phyloP scores from a whole-genome alignment of 208 protist species.

The Leishmania tropica region DNA sequence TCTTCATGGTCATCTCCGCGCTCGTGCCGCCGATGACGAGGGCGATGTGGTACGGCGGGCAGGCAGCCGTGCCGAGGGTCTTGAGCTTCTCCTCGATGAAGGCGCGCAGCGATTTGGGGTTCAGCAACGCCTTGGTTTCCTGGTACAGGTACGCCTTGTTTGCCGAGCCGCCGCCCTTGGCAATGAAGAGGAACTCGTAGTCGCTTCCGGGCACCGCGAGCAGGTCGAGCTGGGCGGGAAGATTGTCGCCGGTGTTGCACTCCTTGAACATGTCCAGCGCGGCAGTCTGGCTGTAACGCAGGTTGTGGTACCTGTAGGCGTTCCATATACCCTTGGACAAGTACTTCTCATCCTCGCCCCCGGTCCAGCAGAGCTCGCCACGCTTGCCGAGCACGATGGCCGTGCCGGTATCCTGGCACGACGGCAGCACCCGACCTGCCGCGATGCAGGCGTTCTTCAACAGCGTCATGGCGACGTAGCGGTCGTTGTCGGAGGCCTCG shows the following conservation, averaged over 20 bases:
- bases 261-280: conserved; percentile 98
- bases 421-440: conserved; percentile 85
- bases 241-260: conserved; percentile 97
- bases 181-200: conserved; percentile 98
- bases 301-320: conserved; percentile 94
- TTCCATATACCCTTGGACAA: conserved; percentile 96
- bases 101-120: conserved; percentile 87
- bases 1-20: conserved; percentile 98
- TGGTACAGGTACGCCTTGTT: conserved; percentile 98
- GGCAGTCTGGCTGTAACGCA: conserved; percentile 97
- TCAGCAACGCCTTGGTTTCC: conserved; percentile 96
- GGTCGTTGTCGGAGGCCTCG: conserved; percentile 96
- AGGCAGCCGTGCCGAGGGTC: conserved; percentile 97
- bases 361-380: conserved; percentile 96
- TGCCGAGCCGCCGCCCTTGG: conserved; percentile 97
- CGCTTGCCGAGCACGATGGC: conserved; percentile 97
- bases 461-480: conserved; percentile 96
- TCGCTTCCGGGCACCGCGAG: conserved; percentile 92
- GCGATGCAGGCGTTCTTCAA: conserved; percentile 97
- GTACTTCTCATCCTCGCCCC: conserved; percentile 95
- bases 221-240: conserved; percentile 98
- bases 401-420: conserved; percentile 97
- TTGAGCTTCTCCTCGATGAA: conserved; percentile 96
- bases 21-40: conserved; percentile 97
- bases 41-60: conserved; percentile 98